A percentile compares a stretch with the other conserved stretches of the same genome.
These are phyloP conservation scores for Ceratobasidium sp. DNA, from an alignment of 1,284 basidiomycete genomes.

Conservation along the genomic window DNA sequence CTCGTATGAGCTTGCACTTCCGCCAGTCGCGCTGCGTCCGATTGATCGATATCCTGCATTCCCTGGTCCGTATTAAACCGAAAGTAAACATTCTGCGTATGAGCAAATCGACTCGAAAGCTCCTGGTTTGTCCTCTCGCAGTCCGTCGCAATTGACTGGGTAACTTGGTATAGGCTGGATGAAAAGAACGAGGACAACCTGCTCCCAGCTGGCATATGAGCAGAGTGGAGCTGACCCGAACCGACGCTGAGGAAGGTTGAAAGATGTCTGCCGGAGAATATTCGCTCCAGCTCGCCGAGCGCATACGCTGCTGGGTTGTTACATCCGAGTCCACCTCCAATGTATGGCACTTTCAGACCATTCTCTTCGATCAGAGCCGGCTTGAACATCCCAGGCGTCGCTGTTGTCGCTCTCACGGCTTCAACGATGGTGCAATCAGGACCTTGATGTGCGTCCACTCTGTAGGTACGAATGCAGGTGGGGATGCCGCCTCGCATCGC, in stretches of 20 bases:
- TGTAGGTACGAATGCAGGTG: constrained; percentile 1
- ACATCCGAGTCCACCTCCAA: constrained; percentile 3
- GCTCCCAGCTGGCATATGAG: neutral
- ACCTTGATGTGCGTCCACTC: neutral
- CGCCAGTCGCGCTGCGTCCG: neutral
- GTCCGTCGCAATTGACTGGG: constrained; percentile 8
- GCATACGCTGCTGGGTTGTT: constrained; percentile 10
- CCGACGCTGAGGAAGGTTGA: constrained; percentile 18
- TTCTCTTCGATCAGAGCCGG: neutral
- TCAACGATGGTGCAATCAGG: constrained; percentile 16
- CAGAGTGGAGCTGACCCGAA: neutral
- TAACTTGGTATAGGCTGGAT: neutral
- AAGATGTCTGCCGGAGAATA: neutral
- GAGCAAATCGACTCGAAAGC: neutral
- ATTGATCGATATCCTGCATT: neutral
- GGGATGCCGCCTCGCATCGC: neutral
- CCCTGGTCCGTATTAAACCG: constrained; percentile 25
- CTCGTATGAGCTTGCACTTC: neutral
- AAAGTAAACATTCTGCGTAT: constrained; percentile 1
- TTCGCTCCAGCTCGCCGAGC: neutral
- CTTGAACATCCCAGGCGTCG: constrained; percentile 9
- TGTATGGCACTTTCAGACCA: neutral
- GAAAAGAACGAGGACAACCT: neutral
- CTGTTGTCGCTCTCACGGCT: neutral
- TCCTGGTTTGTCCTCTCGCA: constrained; percentile 8